phyloP scores from a whole-genome alignment of 257 asterid genomes.

The Jaltomata sinuosa region DNA sequence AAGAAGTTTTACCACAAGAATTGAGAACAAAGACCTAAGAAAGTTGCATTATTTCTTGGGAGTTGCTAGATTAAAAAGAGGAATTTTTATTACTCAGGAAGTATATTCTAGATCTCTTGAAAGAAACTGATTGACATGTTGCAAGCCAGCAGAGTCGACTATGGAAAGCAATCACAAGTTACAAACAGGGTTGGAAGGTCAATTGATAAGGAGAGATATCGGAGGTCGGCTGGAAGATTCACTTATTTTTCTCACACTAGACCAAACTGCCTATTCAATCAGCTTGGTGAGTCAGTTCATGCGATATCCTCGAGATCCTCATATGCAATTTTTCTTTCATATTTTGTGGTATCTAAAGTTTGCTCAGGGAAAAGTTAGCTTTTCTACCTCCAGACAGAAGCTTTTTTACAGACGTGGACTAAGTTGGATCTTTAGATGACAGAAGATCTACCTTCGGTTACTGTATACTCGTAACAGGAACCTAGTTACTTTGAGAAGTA shows the following conservation, averaged over 20 bases:
- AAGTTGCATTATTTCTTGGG: not conserved
- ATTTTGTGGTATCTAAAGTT: too few relatives aligned
- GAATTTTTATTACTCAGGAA: not conserved
- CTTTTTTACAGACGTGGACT: not conserved
- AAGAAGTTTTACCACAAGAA: not conserved
- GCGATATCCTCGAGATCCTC: too few relatives aligned
- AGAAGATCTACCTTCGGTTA: not conserved
- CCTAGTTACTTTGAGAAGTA: not conserved
- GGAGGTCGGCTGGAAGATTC: not conserved
- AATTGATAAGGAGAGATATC: not conserved
- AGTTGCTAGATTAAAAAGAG: not conserved
- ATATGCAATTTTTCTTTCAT: too few relatives aligned
- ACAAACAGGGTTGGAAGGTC: not conserved
- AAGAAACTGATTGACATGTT: not conserved
- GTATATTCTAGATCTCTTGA: not conserved
- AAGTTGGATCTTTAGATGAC: not conserved
- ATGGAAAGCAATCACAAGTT: not conserved
- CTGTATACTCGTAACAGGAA: not conserved
- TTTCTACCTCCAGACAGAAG: not conserved
- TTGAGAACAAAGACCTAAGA: not conserved
- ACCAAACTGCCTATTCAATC: not conserved
- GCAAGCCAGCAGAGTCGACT: not conserved
- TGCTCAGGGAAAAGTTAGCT: too few relatives aligned
- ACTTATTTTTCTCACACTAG: not conserved
- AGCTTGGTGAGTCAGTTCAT: too few relatives aligned